Base-by-base conservation (phyloP, 352 stramenopile genomes). In the Phytophthora aleatoria region DNA sequence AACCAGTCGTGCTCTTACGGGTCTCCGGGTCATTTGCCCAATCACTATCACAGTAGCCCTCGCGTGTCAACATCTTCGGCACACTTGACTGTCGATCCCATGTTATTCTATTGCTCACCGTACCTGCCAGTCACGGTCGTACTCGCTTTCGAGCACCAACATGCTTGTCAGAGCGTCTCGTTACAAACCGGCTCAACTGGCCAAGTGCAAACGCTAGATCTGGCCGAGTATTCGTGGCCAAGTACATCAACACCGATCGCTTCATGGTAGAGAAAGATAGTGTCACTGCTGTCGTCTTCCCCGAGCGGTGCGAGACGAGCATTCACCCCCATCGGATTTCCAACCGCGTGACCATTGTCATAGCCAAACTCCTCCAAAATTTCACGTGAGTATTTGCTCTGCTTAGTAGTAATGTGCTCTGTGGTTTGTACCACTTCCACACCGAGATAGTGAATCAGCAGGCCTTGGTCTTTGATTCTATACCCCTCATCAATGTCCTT, bases 341-440 rank as follows among this genome's bases (percentile, higher is more conserved):
- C n/a, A 41, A 50, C 51, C 3, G 51, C 2, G n/a, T 58, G 51
- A 3, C 49, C 59, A 15, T 41, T 53, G n/a, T 53, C 35, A 50
- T 65, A 73, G 33, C 3, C 39, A 26, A 45, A 58, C 6, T 28
- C 31, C 9, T 50, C 39, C 41, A 52, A 20, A 36, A 51, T 43
- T n/a, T 60, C n/a, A 13, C 28, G 39, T 12, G 52, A n/a, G 26
- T 48, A 61, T 11, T 53, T 38, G 42, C 24, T 48, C 11, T 61
- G 43, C 13, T 24, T 3, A n/a, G 48, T 54, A 0, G 41, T 52
- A 13, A 61, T 42, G 15, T 41, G 26, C 3, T 58, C 38, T 13
- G 12, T 27, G 2, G 35, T 57, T 41, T 59, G 54, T 15, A 49
- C 33, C 5, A 56, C 55, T 20, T 61, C 24, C 3, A 54, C 26